Percentiles rank a stretch among this genome's conserved stretches.
Conservation (phyloP, 2,329 filamentous ascomycete species). For the Fragosphaeria purpurea region DNA sequence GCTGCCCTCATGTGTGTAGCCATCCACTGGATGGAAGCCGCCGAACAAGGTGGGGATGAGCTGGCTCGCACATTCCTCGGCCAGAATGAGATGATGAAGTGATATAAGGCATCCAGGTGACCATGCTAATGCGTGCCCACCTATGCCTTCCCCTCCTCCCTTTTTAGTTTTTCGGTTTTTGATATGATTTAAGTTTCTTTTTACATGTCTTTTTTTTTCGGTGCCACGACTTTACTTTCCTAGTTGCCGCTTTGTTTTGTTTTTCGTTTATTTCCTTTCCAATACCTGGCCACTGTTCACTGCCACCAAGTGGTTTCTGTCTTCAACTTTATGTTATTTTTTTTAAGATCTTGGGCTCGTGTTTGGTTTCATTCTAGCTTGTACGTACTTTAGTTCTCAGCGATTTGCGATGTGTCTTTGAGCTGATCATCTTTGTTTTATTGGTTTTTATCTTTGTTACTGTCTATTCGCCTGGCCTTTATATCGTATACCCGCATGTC, state of each 20-base stretch:
- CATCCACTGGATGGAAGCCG: slow-evolving; percentile 94
- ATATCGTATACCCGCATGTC: slow-evolving; percentile 7
- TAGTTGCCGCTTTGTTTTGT: not conserved
- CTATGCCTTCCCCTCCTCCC: not conserved
- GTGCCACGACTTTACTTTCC: not conserved
- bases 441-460: not conserved
- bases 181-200: not conserved
- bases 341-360: not conserved
- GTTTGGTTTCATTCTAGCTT: too few relatives aligned
- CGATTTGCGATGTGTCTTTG: too few relatives aligned
- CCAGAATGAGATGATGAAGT: slow-evolving; percentile 35
- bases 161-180: not conserved
- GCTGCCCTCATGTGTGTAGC: slow-evolving; percentile 87
- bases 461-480: too few relatives aligned
- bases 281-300: not conserved
- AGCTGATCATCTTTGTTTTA: too few relatives aligned
- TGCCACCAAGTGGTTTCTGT: too few relatives aligned
- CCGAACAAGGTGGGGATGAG: slow-evolving; percentile 75
- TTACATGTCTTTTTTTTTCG: not conserved
- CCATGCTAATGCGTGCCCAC: not conserved
- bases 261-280: not conserved
- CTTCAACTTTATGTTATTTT: not conserved
- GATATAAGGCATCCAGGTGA: not conserved
- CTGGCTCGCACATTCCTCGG: slow-evolving; percentile 73
- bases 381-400: too few relatives aligned